phyloP scores from a whole-genome alignment of 2,329 filamentous ascomycete genomes.

The Cladophialophora chaetospira region DNA sequence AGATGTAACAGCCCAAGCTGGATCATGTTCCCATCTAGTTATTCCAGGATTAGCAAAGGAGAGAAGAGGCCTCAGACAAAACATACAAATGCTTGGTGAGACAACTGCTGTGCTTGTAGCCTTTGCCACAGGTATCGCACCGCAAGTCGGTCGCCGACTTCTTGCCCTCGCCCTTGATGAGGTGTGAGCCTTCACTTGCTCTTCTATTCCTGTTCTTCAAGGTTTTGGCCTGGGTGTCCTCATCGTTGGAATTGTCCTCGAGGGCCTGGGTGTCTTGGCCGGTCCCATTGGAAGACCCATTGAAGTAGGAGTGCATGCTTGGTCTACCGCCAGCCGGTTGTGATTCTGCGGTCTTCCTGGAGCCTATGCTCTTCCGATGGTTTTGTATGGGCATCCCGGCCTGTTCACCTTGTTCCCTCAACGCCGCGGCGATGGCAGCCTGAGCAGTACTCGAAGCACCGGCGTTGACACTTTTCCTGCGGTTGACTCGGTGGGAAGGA shows the following conservation, averaged over 20 bases:
- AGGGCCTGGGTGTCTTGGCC: conserved; percentile 44
- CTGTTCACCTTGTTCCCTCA: conserved; percentile 65
- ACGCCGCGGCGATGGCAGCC: conserved; percentile 65
- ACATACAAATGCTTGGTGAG: conserved; percentile 99
- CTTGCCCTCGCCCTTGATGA: conserved; percentile 75
- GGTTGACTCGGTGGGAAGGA: conserved; percentile 80
- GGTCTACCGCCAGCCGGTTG: conserved; percentile 44
- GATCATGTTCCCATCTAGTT: conserved; percentile 96
- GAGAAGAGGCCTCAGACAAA: conserved; percentile 34
- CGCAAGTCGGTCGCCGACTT: conserved; percentile 83
- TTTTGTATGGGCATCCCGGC: conserved; percentile 58
- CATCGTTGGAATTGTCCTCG: conserved; percentile 40
- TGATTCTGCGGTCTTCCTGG: conserved; percentile 52
- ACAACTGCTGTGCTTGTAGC: conserved; percentile 99
- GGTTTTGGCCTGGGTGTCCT: conserved; percentile 48
- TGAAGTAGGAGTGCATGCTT: conserved; percentile 46
- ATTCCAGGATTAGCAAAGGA: conserved; percentile 38
- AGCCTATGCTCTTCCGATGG: conserved; percentile 67
- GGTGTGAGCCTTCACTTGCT: conserved; percentile 83
- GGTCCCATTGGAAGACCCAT: conserved; percentile 36
- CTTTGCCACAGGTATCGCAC: conserved; percentile 98
- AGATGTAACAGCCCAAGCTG: conserved; percentile 95
- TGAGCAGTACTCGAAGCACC: conserved; percentile 73
- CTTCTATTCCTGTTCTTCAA: conserved; percentile 60
- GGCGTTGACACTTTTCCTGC: conserved; percentile 88